A percentile compares a stretch with the other conserved stretches of the same genome.
These are phyloP conservation scores for Cunninghamia lanceolata DNA, from an alignment of 75 land plant species.

Conservation along the genomic window DNA sequence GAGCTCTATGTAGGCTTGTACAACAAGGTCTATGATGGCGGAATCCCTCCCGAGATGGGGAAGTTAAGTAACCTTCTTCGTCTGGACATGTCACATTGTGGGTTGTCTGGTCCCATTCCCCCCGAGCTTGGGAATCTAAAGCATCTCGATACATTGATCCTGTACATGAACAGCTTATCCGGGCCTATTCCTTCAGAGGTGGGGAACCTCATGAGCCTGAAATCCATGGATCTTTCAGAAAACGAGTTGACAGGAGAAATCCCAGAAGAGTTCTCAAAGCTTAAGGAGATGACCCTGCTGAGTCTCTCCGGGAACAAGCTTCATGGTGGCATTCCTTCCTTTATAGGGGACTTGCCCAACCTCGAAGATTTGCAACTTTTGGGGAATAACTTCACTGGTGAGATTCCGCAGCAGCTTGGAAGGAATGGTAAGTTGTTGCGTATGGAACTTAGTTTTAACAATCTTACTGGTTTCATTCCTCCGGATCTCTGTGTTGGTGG, in stretches of 20 bases:
- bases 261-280: conserved; percentile 54
- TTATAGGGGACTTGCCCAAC: conserved; percentile 62
- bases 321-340: conserved; percentile 66
- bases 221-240: conserved; percentile 61
- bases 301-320: conserved; percentile 73
- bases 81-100: conserved; percentile 20
- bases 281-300: conserved; percentile 56
- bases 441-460: conserved; percentile 24
- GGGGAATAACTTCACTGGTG: conserved; percentile 51
- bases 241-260: conserved; percentile 69
- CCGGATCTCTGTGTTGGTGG: conserved; percentile 5
- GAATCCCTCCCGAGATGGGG: conserved; percentile 76
- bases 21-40: conserved; percentile 59
- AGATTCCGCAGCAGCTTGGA: conserved; percentile 22
- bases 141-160: conserved; percentile 53
- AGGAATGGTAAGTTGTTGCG: conserved; percentile 8
- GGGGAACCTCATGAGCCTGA: conserved; percentile 54
- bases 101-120: conserved; percentile 54
- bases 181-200: conserved; percentile 64
- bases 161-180: conserved; percentile 62
- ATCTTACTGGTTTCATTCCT: conserved; percentile 22
- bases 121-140: conserved; percentile 44
- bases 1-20: conserved; percentile 81
- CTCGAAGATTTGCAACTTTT: conserved; percentile 63
- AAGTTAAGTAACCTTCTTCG: conserved; percentile 18